These are phyloP conservation scores for Triangularia setosa DNA, from an alignment of 2,329 filamentous ascomycete species.

Conservation along the genomic window DNA sequence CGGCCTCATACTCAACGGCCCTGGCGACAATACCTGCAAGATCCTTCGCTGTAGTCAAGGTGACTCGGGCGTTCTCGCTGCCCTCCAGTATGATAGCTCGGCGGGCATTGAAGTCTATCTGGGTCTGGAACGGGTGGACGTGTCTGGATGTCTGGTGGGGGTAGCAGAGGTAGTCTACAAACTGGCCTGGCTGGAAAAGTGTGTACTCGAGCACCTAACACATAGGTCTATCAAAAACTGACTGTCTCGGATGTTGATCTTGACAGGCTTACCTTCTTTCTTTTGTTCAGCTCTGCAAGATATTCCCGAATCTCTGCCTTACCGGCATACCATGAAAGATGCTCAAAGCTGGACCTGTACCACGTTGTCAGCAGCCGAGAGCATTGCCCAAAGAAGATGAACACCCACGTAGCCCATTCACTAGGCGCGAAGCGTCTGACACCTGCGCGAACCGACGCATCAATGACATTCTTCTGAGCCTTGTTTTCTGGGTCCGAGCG, in stretches of 20 bases:
- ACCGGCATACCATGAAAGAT: not conserved
- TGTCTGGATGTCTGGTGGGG: conserved; percentile 38
- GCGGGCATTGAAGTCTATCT: conserved; percentile 29
- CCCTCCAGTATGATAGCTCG: conserved; percentile 32
- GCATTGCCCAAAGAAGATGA: not conserved
- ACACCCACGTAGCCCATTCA: conserved; percentile 24
- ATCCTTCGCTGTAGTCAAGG: conserved; percentile 34
- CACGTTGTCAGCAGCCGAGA: not conserved
- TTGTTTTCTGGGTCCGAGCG: conserved; percentile 19
- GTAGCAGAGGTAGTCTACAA: conserved; percentile 46
- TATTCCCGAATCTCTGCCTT: not conserved
- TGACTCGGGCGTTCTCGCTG: conserved; percentile 27
- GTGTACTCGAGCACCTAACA: conserved; percentile 44
- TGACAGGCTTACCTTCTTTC: not conserved
- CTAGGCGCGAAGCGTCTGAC: conserved; percentile 28
- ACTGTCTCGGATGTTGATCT: not conserved
- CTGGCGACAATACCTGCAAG: conserved; percentile 33
- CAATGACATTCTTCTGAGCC: conserved; percentile 27
- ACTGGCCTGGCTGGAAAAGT: conserved; percentile 46
- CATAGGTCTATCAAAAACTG: conserved; percentile 21
- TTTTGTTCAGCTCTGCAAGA: not conserved
- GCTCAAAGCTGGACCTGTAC: not conserved
- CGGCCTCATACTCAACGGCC: conserved; percentile 37
- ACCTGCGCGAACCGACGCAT: conserved; percentile 24
- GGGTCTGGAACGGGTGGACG: conserved; percentile 32